Base-by-base conservation (phyloP, 441 rosid genomes). In the Biscutella laevigata region DNA sequence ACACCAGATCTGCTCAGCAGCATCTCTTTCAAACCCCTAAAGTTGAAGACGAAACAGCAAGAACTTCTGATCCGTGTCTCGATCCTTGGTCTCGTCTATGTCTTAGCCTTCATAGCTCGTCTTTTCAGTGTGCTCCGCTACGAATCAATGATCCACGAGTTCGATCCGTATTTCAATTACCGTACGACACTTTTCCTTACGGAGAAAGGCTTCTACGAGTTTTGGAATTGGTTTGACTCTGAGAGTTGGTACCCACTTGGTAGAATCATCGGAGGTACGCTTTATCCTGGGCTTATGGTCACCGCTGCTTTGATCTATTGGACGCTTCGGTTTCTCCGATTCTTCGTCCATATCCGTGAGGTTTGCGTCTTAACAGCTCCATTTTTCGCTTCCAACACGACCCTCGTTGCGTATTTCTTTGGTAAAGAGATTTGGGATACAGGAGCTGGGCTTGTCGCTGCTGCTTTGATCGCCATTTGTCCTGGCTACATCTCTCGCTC, bases 61-160 rank as follows among this genome's bases (percentile, higher is more conserved):
- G 95, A 88, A 72, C 94, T 92, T 48, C 73, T 92, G 68, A 59
- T 92, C 76, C 89, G 96, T 1, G 81, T 88, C 65, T 66, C 89
- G 5, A 77, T 84, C 73, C 96, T 92, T 4, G 65, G 81, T 34
- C 85, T 92, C 11, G 80, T 92, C 69, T 92, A 86, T 74, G 43
- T 92, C 43, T 59, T 92, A 1, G 96, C 95, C 3, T 92, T 92
- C 78, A 76, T 84, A 20, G 78, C 81, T 17, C 94, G 98, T 27
- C 75, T 92, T 50, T 92, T 92, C 58, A 82, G 91, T 43, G 98
- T 88, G 20, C 92, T 92, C 20, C 94, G 98, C 0, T 92, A 92
- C 43, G 98, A 92, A 74, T 92, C 98, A 12, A 88, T 92, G 98
- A 92, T 92, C 81, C 98, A 92, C 57, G 98, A 92, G 41, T 92